A percentile compares a stretch with the other conserved stretches of the same genome.
Evolutionary conservation across 805 yeast genomes (phyloP).

Genomic region (Candida hispaniensis): DNA sequence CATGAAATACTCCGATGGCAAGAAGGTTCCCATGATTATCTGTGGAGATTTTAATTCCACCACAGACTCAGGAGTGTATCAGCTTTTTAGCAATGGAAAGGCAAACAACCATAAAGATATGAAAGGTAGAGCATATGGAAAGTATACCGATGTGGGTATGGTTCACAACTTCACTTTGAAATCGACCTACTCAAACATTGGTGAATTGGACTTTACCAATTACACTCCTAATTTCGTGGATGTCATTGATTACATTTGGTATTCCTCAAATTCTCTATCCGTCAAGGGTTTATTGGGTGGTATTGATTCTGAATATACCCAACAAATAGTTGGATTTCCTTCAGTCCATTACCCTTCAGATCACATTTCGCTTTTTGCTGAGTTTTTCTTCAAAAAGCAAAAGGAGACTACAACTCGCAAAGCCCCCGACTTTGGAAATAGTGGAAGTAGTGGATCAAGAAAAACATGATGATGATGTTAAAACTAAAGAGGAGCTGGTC

Average conservation of each 20-base stretch:
- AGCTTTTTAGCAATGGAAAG: constrained; percentile 70
- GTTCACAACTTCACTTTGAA: constrained; percentile 68
- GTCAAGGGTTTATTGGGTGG: constrained; percentile 82
- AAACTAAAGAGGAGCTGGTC: not conserved
- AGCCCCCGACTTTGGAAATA: constrained; percentile 11
- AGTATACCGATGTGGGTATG: constrained; percentile 81
- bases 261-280: constrained; percentile 65
- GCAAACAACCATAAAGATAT: constrained; percentile 74
- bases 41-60: constrained; percentile 96
- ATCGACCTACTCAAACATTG: constrained; percentile 74
- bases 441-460: constrained; percentile 13
- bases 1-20: constrained; percentile 34
- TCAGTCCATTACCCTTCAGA: constrained; percentile 90
- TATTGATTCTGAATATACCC: constrained; percentile 66
- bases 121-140: constrained; percentile 79
- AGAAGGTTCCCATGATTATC: constrained; percentile 62
- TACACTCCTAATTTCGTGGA: constrained; percentile 88
- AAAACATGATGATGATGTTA: constrained; percentile 1
- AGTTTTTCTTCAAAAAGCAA: constrained; percentile 49
- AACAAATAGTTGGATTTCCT: constrained; percentile 82
- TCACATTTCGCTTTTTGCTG: constrained; percentile 77
- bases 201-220: constrained; percentile 90
- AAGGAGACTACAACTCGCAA: constrained; percentile 18
- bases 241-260: constrained; percentile 93
- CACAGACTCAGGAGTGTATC: constrained; percentile 81